Evolutionary conservation across 73 alveolate species (phyloP).

Genomic region (Paramecium primaurelia): DNA sequence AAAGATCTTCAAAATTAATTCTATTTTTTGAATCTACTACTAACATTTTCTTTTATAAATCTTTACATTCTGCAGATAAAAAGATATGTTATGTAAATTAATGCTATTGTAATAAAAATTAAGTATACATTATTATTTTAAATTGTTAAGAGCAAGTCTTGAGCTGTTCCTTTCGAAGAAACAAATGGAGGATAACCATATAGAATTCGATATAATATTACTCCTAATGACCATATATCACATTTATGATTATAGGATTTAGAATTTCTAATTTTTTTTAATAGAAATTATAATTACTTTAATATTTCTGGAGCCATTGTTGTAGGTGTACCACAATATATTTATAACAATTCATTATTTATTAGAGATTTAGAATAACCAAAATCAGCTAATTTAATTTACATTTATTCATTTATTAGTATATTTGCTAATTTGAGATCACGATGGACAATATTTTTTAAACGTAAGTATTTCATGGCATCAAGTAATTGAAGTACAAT

Average conservation of each 20-base stretch:
- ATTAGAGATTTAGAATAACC: slow-evolving; percentile 45
- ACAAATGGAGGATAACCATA: slow-evolving; percentile 66
- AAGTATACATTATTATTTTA: background rate
- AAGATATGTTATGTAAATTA: background rate
- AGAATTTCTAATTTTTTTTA: background rate
- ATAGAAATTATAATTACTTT: background rate
- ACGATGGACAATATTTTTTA: slow-evolving; percentile 76
- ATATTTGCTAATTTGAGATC: slow-evolving; percentile 88
- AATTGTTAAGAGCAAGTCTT: slow-evolving; percentile 26
- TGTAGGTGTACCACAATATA: slow-evolving; percentile 74
- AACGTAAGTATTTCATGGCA: slow-evolving; percentile 76
- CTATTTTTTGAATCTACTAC: slow-evolving; percentile 24
- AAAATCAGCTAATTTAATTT: slow-evolving; percentile 54
- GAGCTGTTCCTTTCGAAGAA: slow-evolving; percentile 44
- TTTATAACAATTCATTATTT: background rate
- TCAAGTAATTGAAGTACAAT: slow-evolving; percentile 59
- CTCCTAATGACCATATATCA: slow-evolving; percentile 82
- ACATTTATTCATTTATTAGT: slow-evolving; percentile 52
- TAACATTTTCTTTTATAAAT: slow-evolving; percentile 39
- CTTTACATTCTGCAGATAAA: slow-evolving; percentile 18
- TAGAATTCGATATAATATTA: slow-evolving; percentile 67
- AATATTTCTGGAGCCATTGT: slow-evolving; percentile 85
- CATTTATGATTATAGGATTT: slow-evolving; percentile 60
- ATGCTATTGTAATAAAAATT: background rate
- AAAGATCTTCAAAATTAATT: slow-evolving; percentile 43